Conservation (phyloP, 371 early-diverging fungal genomes). For the Syncephalastrum monosporum region DNA sequence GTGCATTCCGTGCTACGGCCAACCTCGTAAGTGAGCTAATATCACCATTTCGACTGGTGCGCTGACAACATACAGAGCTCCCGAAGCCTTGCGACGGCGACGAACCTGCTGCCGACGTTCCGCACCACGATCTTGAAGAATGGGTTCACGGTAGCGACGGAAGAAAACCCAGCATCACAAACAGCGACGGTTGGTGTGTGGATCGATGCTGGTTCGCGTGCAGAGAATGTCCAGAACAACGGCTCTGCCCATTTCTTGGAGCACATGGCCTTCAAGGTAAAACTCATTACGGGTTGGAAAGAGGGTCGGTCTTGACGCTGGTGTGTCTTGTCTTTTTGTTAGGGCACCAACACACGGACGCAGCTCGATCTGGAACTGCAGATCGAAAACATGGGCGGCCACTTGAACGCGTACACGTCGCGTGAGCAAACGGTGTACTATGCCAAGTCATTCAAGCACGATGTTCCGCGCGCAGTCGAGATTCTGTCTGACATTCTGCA, state of each 20-base stretch:
- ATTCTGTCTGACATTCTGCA: constrained; percentile 94
- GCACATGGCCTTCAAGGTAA: constrained; percentile 98
- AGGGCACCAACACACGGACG: constrained; percentile 86
- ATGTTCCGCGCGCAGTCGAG: constrained; percentile 87
- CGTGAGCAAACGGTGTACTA: constrained; percentile 98
- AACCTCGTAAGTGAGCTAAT: too few species aligned
- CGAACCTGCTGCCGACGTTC: constrained; percentile 55
- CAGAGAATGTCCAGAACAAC: constrained; percentile 87
- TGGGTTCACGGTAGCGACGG: constrained; percentile 95
- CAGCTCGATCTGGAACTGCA: constrained; percentile 90
- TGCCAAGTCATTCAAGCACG: constrained; percentile 88
- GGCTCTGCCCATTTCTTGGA: constrained; percentile 98
- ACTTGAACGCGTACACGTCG: constrained; percentile 96
- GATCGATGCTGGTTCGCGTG: constrained; percentile 96
- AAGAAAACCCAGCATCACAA: constrained; percentile 86
- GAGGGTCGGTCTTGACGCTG: background rate
- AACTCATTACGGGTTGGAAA: background rate
- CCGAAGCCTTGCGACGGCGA: constrained; percentile 60
- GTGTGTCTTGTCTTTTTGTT: constrained; percentile 3
- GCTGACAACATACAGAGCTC: constrained; percentile 29
- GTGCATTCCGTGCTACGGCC: too few species aligned
- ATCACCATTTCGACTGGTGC: too few species aligned
- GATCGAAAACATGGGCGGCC: constrained; percentile 97
- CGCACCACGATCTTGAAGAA: constrained; percentile 84
- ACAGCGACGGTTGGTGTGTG: constrained; percentile 98